Evolutionary conservation across 2,329 filamentous ascomycete genomes (phyloP).

Genomic region (Cordyceps militaris): DNA sequence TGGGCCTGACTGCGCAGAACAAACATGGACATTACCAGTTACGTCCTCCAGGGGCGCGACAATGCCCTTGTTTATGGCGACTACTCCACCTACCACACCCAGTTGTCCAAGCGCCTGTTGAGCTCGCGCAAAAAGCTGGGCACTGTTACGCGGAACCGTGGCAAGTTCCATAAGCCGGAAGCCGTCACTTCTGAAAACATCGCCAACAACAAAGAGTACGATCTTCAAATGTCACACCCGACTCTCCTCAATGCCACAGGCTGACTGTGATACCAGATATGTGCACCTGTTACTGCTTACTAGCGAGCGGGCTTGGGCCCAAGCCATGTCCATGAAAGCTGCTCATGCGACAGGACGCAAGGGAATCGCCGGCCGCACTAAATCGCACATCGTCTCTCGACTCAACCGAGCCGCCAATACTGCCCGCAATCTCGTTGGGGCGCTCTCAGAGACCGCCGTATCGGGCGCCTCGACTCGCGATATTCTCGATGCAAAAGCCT

Average conservation of each 20-base stretch:
- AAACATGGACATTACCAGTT: slow-evolving; percentile 83
- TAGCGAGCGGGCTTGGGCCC: slow-evolving; percentile 87
- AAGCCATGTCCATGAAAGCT: slow-evolving; percentile 91
- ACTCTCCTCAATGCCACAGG: neutral
- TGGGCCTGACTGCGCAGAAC: neutral
- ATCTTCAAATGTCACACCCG: neutral
- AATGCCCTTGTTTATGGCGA: slow-evolving; percentile 82
- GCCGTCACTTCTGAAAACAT: slow-evolving; percentile 70
- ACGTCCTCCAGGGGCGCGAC: slow-evolving; percentile 71
- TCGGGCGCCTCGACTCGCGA: slow-evolving; percentile 64
- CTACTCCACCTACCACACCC: slow-evolving; percentile 75
- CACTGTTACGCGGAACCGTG: slow-evolving; percentile 74
- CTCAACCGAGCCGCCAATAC: slow-evolving; percentile 70
- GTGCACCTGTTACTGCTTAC: slow-evolving; percentile 74
- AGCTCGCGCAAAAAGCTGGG: slow-evolving; percentile 80
- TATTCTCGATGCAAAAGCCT: slow-evolving; percentile 78
- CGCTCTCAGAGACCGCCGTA: slow-evolving; percentile 56
- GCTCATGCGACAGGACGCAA: slow-evolving; percentile 72
- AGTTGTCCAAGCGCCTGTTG: slow-evolving; percentile 73
- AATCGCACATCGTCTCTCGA: slow-evolving; percentile 83
- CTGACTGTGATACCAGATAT: slow-evolving; percentile 45
- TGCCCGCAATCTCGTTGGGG: slow-evolving; percentile 59
- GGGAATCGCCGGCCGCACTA: slow-evolving; percentile 69
- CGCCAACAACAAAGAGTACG: slow-evolving; percentile 67
- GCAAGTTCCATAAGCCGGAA: slow-evolving; percentile 71